Evolutionary conservation across 2,329 filamentous ascomycete genomes (phyloP), one percentile per base, ranked within the genome.

Genomic region (Alternaria sp.): DNA sequence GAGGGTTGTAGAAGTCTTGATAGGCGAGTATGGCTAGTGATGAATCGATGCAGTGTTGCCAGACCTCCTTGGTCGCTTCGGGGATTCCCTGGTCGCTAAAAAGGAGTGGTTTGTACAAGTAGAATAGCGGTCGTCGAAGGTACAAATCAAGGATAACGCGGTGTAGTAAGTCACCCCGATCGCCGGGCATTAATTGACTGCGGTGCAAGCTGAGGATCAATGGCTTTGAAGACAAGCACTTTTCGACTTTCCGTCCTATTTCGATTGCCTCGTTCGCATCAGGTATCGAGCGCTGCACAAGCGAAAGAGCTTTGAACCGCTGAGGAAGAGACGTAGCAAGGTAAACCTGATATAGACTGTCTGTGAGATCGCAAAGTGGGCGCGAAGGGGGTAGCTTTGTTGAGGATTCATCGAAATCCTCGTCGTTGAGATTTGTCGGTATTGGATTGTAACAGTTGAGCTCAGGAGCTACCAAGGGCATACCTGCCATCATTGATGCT

Each of bases 41-140:
- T 11, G 66, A 68, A 14, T 60, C 56, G n/a, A 70, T 61, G 28
- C 67, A 70, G 28, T 61, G 57, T 48, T 37, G 42, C 23, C 56
- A 60, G 7, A 69, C 57, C 33, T 68, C 63, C 3, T 40, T 33
- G 28, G 42, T 48, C 7, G 14, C 51, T 36, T 26, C 31, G 2
- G 40, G 52, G 10, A 58, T 51, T n/a, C 56, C 57, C 13, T 59
- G 55, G n/a, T 56, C 48, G 2, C 33, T 52, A 9, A 67, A 58
- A 2, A 73, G 74, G 4, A 71, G 41, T 17, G 66, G 66, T 24
- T 57, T 65, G 48, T 70, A 69, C 1, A 71, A 56, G 34, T 42
- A 61, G 4, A 67, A 50, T 10, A 71, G 29, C 5, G 65, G 58
- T 45, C 66, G 59, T 14, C 66, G 67, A 13, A 68, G 24, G 37